Evolutionary conservation across 1,284 basidiomycete genomes (phyloP).

Genomic region (Ceratobasidium sp.): DNA sequence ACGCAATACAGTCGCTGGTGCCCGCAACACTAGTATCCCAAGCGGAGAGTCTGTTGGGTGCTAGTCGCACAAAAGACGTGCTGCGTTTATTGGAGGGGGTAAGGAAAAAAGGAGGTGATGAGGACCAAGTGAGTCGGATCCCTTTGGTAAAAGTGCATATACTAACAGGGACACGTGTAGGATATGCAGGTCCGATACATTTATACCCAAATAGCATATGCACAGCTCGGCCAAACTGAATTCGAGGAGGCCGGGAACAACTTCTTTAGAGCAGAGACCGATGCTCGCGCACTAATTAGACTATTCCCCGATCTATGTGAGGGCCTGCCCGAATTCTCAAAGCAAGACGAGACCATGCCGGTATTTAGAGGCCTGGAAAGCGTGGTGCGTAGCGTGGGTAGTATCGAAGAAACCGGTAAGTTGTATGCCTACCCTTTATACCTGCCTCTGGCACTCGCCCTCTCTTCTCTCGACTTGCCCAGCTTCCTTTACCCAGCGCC

Average conservation of each 20-base stretch:
- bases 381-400: slow-evolving; percentile 69
- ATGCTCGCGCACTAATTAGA: slow-evolving; percentile 78
- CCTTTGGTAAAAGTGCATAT: slow-evolving; percentile 50
- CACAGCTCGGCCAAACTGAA: slow-evolving; percentile 73
- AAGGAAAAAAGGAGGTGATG: slow-evolving; percentile 65
- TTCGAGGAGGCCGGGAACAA: slow-evolving; percentile 82
- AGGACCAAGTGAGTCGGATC: slow-evolving; percentile 59
- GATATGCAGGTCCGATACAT: slow-evolving; percentile 65
- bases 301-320: slow-evolving; percentile 79
- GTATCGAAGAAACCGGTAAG: slow-evolving; percentile 82
- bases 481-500: neutral
- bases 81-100: slow-evolving; percentile 69
- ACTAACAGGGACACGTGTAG: neutral
- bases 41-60: slow-evolving; percentile 73
- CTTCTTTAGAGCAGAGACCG: slow-evolving; percentile 74
- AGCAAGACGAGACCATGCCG: slow-evolving; percentile 59
- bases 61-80: slow-evolving; percentile 72
- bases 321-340: slow-evolving; percentile 49
- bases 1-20: slow-evolving; percentile 71
- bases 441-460: neutral
- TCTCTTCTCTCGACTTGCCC: slow-evolving; percentile 44
- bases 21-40: slow-evolving; percentile 78
- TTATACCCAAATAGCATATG: slow-evolving; percentile 80
- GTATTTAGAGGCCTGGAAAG: slow-evolving; percentile 76
- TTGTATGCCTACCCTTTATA: slow-evolving; percentile 51